Evolutionary conservation across 805 yeast genomes (phyloP), one percentile per base, ranked within the genome.

Genomic region (Candida michaelii): DNA sequence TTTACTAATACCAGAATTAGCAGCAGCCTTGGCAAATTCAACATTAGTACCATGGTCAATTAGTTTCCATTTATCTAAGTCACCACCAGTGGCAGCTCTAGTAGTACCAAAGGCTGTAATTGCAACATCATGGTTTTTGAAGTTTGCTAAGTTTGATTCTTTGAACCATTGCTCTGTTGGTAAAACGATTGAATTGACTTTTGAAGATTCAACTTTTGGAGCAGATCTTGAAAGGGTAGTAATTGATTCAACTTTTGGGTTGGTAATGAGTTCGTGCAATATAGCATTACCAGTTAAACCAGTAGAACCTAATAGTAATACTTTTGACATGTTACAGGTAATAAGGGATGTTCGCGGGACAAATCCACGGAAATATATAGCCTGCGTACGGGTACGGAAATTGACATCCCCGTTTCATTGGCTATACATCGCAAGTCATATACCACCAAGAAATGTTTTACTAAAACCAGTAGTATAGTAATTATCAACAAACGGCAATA

Each of bases 21-120:
- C 83, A 1, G 96, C 96, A 5, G 82, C 83, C 51, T 79, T 76
- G 4, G 95, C 95, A 27, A 83, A 65, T 30, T 72, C 79, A 30
- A 77, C 58, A 55, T 87, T 88, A 52, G 83, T 67, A 43, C 85
- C 95, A 51, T 82, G 77, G 55, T 89, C 97, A 51, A 89, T 80
- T 52, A 73, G 71, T 50, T 74, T 71, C 63, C 86, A 93, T 18
- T 79, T 75, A 17, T 77, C 86, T n/a, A 80, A 65, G 1, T 85
- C 73, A 13, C 96, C 95, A n/a, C 96, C 95, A 4, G 89, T 96
- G 23, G 64, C 72, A 2, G 76, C 82, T 40, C 76, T 73, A 1
- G 95, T 87, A 5, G 96, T 85, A 5, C 90, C 96, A 50, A 89
- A 74, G 0, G 82, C 80, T 2, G 87, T 77, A 49, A 85, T 77